phyloP scores from a whole-genome alignment of 352 stramenopile species.

The Pythium chondricola region DNA sequence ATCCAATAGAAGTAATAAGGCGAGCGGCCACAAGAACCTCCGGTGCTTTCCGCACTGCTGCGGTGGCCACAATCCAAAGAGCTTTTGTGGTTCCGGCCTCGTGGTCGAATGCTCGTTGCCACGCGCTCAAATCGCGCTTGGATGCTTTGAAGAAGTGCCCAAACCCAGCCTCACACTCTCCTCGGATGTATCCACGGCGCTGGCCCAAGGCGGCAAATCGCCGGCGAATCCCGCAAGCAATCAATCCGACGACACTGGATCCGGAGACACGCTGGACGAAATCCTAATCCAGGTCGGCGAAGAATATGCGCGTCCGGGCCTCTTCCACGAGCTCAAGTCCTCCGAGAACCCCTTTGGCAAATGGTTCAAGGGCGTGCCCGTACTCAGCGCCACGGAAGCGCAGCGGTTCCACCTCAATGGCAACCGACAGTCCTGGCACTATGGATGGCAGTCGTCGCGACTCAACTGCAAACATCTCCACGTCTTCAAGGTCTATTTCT shows the following conservation, averaged over 20 bases:
- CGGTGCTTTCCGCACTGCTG: constrained; percentile 83
- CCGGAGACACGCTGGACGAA: constrained; percentile 6
- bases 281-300: constrained; percentile 26
- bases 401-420: constrained; percentile 74
- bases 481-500: constrained; percentile 74
- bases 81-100: constrained; percentile 75
- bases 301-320: constrained; percentile 50
- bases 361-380: constrained; percentile 55
- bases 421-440: constrained; percentile 84
- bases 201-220: not conserved
- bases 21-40: constrained; percentile 79
- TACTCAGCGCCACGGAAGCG: constrained; percentile 23
- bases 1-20: constrained; percentile 72
- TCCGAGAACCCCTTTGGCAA: constrained; percentile 68
- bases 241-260: not conserved
- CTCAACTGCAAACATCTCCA: constrained; percentile 84
- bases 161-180: not conserved
- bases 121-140: constrained; percentile 55
- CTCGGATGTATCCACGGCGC: not conserved
- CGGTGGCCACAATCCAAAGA: constrained; percentile 78
- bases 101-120: constrained; percentile 58
- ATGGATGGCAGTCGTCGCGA: constrained; percentile 78
- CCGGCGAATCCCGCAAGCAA: not conserved
- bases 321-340: constrained; percentile 73
- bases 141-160: constrained; percentile 57